Evolutionary conservation across 768 basidiomycete species (phyloP).

Genomic region (Suillus brevipes): DNA sequence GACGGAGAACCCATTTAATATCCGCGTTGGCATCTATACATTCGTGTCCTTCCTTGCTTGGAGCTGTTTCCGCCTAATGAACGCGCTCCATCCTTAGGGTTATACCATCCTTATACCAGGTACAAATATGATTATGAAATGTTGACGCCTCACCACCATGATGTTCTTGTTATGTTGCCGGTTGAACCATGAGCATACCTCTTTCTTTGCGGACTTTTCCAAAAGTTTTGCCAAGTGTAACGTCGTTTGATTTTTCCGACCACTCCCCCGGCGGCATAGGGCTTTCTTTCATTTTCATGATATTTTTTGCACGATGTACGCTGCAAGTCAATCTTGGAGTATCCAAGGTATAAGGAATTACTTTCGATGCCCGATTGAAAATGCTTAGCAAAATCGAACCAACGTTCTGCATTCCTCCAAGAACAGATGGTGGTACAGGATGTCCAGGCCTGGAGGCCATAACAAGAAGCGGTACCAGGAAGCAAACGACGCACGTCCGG

Average conservation of each 20-base stretch:
- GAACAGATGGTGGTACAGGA: conserved; percentile 22
- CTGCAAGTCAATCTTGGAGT: conserved; percentile 28
- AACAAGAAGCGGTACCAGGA: conserved; percentile 34
- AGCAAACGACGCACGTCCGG: conserved; percentile 15
- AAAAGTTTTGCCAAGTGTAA: not conserved
- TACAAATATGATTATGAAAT: not conserved
- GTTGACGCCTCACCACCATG: not conserved
- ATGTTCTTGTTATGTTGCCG: not conserved
- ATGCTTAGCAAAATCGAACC: conserved; percentile 31
- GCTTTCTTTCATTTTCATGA: conserved; percentile 3
- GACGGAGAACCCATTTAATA: conserved; percentile 51
- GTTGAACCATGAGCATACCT: not conserved
- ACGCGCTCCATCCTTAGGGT: conserved; percentile 49
- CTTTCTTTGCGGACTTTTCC: not conserved
- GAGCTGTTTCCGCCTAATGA: conserved; percentile 57
- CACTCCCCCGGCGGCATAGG: not conserved
- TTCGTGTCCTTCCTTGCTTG: conserved; percentile 52
- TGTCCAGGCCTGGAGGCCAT: conserved; percentile 26
- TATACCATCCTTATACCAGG: not conserved
- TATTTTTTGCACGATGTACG: conserved; percentile 16
- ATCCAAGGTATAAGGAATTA: conserved; percentile 31
- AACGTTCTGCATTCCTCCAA: conserved; percentile 29
- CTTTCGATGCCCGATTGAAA: conserved; percentile 11
- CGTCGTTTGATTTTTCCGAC: conserved; percentile 21
- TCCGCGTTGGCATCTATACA: conserved; percentile 61